Base-by-base conservation (phyloP, 441 rosid genomes). In the Pelargonium exstipulatum region DNA sequence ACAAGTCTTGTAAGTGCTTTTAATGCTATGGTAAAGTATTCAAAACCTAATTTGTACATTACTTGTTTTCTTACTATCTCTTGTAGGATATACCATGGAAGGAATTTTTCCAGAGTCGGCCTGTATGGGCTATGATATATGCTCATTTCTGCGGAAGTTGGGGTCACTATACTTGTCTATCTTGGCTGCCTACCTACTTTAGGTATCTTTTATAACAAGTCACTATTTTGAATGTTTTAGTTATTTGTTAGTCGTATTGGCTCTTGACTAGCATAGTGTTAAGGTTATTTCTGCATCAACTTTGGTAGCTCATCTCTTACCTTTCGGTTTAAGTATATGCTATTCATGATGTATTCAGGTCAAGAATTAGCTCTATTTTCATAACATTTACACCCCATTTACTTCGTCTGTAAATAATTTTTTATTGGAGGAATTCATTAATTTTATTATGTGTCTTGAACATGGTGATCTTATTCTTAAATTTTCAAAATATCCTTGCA, bases 81-180 rank as follows among this genome's bases (percentile, higher is more conserved):
- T 73, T 66, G 62, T 79, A 91, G 97, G 96, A 89, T 64, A 76
- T 91, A 45, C 98, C 97, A 18, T 94, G 98, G 97, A 88, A 78
- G 77, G 85, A 90, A 20, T 83, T 94, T 84, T 89, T 94, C 74
- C 82, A 48, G 76, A 87, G 80, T 75, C 76, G 75, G 71, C 91
- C 95, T 9, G 89, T 94, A 66, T 83, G 95, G 97, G 97, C 98
- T 42, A 94, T 94, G 98, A 86, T 85, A 80, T 93, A 93, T 78
- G 86, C 90, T 66, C 98, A 94, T 77, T 94, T 94, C 79, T 94
- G 98, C 71, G 98, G 98, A 77, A 91, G 96, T 74, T 94, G 98
- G 98, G 98, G 98, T 66, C 96, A 94, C 70, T 93, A 86, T 71
- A 86, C 91, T 67, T 89, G 95, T 78, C 83, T 94, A 60, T 88